Conservation (phyloP, 768 basidiomycete species). For the Trametes punicea region DNA sequence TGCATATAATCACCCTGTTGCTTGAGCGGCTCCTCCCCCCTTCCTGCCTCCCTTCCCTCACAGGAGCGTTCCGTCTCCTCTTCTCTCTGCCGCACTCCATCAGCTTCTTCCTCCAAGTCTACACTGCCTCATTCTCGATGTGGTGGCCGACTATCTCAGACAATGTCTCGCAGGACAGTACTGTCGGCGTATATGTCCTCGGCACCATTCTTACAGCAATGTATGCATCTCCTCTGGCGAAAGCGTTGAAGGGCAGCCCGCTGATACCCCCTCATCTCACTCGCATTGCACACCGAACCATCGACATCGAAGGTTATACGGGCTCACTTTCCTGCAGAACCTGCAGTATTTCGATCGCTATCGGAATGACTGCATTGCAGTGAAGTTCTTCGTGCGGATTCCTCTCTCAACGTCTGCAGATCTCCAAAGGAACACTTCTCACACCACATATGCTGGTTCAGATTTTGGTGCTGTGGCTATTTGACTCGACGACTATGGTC, state of each 20-base stretch:
- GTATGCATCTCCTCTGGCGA: not conserved
- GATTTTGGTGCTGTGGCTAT: slow-evolving; percentile 8
- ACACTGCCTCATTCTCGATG: not conserved
- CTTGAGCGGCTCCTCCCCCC: not conserved
- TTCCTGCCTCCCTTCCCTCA: not conserved
- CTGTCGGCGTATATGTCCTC: slow-evolving; percentile 11
- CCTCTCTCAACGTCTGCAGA: not conserved
- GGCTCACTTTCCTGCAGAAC: slow-evolving; percentile 16
- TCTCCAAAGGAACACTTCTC: too few relatives aligned
- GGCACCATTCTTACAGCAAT: slow-evolving; percentile 6
- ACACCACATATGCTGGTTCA: not conserved
- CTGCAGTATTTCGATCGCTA: slow-evolving; percentile 15
- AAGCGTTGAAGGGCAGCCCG: too few relatives aligned
- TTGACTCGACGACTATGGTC: slow-evolving; percentile 12
- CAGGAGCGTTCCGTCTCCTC: not conserved
- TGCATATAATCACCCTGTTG: not conserved
- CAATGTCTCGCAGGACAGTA: slow-evolving; percentile 7
- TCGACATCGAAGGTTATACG: slow-evolving; percentile 10
- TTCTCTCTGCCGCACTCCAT: not conserved
- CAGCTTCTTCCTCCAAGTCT: not conserved
- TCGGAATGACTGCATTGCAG: slow-evolving; percentile 1
- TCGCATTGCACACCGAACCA: not conserved
- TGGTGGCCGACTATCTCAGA: slow-evolving; percentile 13
- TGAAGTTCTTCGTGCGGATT: slow-evolving; percentile 11
- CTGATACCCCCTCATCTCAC: too few relatives aligned